Conservation (phyloP, 305 asterid genomes). For the Fraxinus sp. region DNA sequence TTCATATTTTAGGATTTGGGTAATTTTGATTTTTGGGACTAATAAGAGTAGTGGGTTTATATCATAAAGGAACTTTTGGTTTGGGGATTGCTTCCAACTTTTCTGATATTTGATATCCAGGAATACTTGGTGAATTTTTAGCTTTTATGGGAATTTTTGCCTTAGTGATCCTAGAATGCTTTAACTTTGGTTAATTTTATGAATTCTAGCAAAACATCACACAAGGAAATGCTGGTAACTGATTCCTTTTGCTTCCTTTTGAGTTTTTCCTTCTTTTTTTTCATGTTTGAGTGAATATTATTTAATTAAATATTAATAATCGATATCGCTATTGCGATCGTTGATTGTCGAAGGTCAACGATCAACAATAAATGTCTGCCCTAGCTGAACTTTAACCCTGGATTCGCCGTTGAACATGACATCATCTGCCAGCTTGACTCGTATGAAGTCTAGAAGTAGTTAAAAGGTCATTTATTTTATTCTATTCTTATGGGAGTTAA, state of each 20-base stretch:
- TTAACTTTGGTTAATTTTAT: not conserved
- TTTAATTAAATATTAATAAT: no score
- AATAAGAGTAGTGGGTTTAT: conserved; percentile 9
- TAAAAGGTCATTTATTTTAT: not conserved
- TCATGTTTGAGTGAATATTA: not conserved
- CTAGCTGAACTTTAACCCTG: no score
- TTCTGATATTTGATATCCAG: conserved; percentile 1
- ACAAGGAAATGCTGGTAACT: not conserved
- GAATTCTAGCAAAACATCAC: not conserved
- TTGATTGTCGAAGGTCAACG: no score
- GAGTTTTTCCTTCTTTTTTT: not conserved
- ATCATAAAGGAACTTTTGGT: not conserved
- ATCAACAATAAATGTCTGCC: no score
- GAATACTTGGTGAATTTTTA: not conserved
- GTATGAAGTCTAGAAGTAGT: not conserved
- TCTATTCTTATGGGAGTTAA: not conserved
- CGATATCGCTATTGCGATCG: no score
- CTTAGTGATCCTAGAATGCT: not conserved
- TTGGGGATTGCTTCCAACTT: conserved; percentile 11
- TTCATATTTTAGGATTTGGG: conserved; percentile 21
- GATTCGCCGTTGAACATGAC: not conserved
- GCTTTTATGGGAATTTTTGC: conserved; percentile 8
- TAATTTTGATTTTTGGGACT: conserved; percentile 1
- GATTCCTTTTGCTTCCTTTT: not conserved
- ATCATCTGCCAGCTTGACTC: not conserved